Conservation (phyloP, 306 rosid species). For the Rosa rugosa region DNA sequence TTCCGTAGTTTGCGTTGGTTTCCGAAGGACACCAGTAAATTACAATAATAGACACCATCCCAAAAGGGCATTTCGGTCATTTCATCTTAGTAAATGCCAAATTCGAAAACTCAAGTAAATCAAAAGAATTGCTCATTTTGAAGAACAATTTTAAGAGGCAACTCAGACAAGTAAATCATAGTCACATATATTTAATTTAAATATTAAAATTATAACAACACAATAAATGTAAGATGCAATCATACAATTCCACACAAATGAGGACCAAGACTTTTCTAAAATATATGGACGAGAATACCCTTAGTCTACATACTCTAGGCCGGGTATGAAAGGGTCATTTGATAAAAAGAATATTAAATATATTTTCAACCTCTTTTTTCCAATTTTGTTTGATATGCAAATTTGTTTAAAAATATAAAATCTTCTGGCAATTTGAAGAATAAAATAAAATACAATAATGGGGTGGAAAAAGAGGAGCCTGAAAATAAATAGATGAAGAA, state of each 20-base stretch:
- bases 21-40: conserved; percentile 47
- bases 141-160: too few relatives aligned
- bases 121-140: too few relatives aligned
- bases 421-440: conserved; percentile 21
- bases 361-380: background rate
- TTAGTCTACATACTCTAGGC: background rate
- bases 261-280: background rate
- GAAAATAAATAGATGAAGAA: conserved; percentile 53
- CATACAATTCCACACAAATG: background rate
- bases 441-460: conserved; percentile 45
- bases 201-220: too few relatives aligned
- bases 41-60: conserved; percentile 46
- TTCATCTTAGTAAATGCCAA: background rate
- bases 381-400: conserved; percentile 4
- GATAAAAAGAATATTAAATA: conserved; percentile 6
- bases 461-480: conserved; percentile 39
- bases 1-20: conserved; percentile 73
- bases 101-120: too few relatives aligned
- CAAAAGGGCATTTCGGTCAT: conserved; percentile 27
- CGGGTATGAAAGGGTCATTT: conserved; percentile 29
- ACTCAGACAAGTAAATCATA: too few relatives aligned
- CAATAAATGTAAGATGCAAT: background rate
- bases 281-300: background rate
- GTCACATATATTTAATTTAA: too few relatives aligned
- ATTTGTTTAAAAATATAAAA: conserved; percentile 16